These are phyloP conservation scores for Suillus decipiens DNA, from an alignment of 768 basidiomycete species.

Conservation along the genomic window DNA sequence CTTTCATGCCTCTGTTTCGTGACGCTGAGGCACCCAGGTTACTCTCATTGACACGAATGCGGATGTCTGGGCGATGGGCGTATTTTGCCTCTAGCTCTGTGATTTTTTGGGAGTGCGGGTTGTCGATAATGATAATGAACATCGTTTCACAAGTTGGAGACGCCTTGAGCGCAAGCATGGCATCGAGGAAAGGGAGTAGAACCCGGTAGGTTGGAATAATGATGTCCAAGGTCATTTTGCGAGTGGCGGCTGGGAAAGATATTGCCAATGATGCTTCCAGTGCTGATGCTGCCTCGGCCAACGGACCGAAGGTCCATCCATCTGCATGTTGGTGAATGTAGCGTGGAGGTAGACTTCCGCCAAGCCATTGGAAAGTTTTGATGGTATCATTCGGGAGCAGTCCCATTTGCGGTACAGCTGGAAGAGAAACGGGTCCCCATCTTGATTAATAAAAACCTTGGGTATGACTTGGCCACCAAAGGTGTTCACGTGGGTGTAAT, in stretches of 20 bases:
- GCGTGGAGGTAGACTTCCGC: constrained; percentile 46
- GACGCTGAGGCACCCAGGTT: constrained; percentile 57
- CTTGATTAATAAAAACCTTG: constrained; percentile 56
- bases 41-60: constrained; percentile 49
- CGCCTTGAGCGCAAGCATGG: constrained; percentile 45
- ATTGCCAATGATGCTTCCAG: constrained; percentile 40
- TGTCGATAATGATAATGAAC: constrained; percentile 61
- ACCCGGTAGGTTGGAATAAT: constrained; percentile 61
- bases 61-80: constrained; percentile 47
- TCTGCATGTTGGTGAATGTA: constrained; percentile 46
- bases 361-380: constrained; percentile 46
- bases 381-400: constrained; percentile 46
- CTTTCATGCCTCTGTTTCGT: constrained; percentile 54
- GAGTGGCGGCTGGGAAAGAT: constrained; percentile 23
- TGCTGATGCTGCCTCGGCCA: constrained; percentile 41
- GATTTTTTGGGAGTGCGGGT: constrained; percentile 46
- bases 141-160: constrained; percentile 47
- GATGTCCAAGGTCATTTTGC: constrained; percentile 53
- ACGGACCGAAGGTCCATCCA: constrained; percentile 51
- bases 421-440: constrained; percentile 58
- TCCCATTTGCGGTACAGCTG: constrained; percentile 63
- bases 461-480: constrained; percentile 54
- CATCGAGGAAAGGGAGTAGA: constrained; percentile 42
- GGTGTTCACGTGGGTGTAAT: constrained; percentile 56
- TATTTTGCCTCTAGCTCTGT: constrained; percentile 42